Evolutionary conservation across 2,329 filamentous ascomycete species (phyloP).

Genomic region (Aureobasidium melanogenum): DNA sequence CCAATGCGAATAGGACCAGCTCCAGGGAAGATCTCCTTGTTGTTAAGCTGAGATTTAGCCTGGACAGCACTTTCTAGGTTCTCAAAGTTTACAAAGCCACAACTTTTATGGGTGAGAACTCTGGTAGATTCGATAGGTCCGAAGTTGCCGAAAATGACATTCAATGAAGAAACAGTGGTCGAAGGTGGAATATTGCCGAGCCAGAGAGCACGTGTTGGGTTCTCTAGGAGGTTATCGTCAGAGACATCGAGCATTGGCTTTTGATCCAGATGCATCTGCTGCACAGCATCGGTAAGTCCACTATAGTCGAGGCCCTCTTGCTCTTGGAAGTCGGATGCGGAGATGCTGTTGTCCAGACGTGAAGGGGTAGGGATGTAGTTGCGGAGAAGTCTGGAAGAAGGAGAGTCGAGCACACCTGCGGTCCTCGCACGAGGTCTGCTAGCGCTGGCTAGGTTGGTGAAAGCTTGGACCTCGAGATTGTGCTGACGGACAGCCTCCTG

Average conservation of each 20-base stretch:
- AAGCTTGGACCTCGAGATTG: slow-evolving; percentile 87
- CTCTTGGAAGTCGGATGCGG: slow-evolving; percentile 64
- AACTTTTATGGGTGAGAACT: slow-evolving; percentile 97
- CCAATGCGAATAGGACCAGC: slow-evolving; percentile 92
- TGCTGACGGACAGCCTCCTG: slow-evolving; percentile 76
- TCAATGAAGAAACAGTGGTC: slow-evolving; percentile 88
- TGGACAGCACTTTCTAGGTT: slow-evolving; percentile 81
- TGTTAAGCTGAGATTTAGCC: slow-evolving; percentile 80
- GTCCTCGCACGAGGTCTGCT: slow-evolving; percentile 84
- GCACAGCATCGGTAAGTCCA: slow-evolving; percentile 71
- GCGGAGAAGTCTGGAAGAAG: slow-evolving; percentile 52
- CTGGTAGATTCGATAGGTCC: slow-evolving; percentile 84
- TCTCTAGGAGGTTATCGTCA: slow-evolving; percentile 75
- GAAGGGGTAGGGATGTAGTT: slow-evolving; percentile 69
- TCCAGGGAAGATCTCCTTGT: slow-evolving; percentile 96
- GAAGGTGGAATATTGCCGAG: slow-evolving; percentile 95
- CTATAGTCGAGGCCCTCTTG: slow-evolving; percentile 71
- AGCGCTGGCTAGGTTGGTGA: slow-evolving; percentile 72
- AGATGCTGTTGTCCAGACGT: slow-evolving; percentile 67
- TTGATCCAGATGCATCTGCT: slow-evolving; percentile 65
- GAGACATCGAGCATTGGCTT: slow-evolving; percentile 54
- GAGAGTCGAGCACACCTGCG: slow-evolving; percentile 80
- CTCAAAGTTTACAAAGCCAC: slow-evolving; percentile 97
- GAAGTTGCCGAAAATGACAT: slow-evolving; percentile 91
- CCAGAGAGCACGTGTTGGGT: slow-evolving; percentile 89